phyloP scores from a whole-genome alignment of 192 early-diverging fungal genomes.

The Mortierella antarctica region DNA sequence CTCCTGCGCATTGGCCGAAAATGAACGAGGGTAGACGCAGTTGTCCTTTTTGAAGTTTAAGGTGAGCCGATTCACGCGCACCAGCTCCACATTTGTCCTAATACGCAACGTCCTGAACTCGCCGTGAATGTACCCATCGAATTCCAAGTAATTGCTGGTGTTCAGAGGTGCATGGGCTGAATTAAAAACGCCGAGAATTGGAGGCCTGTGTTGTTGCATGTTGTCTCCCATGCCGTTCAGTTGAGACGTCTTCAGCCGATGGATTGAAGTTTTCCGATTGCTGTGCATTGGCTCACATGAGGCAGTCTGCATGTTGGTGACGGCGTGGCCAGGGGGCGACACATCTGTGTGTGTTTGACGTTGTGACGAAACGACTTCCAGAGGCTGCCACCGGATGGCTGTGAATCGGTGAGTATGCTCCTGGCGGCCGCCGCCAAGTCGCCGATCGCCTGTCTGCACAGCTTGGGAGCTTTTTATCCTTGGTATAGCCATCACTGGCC shows the following conservation, averaged over 20 bases:
- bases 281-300: too few species aligned
- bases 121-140: conserved; percentile 54
- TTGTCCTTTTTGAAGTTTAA: conserved; percentile 63
- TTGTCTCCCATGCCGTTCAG: background rate
- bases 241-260: too few species aligned
- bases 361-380: too few species aligned
- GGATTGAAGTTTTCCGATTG: too few species aligned
- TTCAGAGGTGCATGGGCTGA: background rate
- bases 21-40: conserved; percentile 65
- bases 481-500: background rate
- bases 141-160: conserved; percentile 1
- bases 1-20: conserved; percentile 20
- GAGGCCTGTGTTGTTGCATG: background rate
- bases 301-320: too few species aligned
- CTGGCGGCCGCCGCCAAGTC: too few species aligned
- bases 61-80: conserved; percentile 53
- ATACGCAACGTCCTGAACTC: conserved; percentile 53
- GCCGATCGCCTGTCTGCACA: too few species aligned
- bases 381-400: background rate
- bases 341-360: too few species aligned
- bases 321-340: too few species aligned
- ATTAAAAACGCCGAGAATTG: background rate
- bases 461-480: background rate
- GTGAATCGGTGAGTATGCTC: too few species aligned
- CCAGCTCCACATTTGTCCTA: conserved; percentile 60